Evolutionary conservation across 805 yeast genomes (phyloP), one percentile per base, ranked within the genome.

Genomic region (Saturnispora serradocipensis): DNA sequence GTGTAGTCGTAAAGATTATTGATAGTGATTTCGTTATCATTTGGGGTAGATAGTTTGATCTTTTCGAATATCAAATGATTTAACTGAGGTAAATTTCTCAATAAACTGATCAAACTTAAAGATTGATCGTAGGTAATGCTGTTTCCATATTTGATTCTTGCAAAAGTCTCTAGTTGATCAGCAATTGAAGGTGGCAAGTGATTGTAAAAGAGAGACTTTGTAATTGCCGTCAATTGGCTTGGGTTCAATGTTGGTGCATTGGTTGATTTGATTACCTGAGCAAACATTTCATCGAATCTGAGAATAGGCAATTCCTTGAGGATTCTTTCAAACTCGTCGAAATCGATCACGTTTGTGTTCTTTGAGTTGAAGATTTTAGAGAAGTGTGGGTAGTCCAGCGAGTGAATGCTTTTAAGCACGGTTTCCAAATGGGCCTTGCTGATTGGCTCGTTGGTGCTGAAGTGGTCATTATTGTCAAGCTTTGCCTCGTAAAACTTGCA

Each of bases 81-180:
- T 43, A 67, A 58, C 24, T 56, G 54, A 16, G 72, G 71, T 28
- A 68, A 60, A 48, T 66, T 64, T 46, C 60, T 59, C 32, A 78
- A 69, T 58, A 75, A 69, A 56, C 71, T 75, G 57, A 75, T 70
- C n/a, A 74, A 61, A 48, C 74, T 67, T 5, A 73, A 67, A 13
- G 82, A 74, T 56, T 74, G 73, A 53, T 74, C 72, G 59, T 74
- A 75, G 49, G 75, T 70, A 51, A 78, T 68, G 54, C 72, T 71
- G 2, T 72, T 72, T 8, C 70, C 75, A 25, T 69, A 75, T 48
- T 68, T 72, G n/a, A 62, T 48, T 20, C 16, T 36, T 2, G 67
- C 59, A 28, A 64, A 61, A 7, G 48, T 18, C 50, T 79, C 76
- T 16, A 86, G 80, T 63, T 89, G 95, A 48, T 74, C 71, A 49